These are phyloP conservation scores for Yamadazyma insecticola DNA, from an alignment of 805 yeast genomes.

Conservation along the genomic window DNA sequence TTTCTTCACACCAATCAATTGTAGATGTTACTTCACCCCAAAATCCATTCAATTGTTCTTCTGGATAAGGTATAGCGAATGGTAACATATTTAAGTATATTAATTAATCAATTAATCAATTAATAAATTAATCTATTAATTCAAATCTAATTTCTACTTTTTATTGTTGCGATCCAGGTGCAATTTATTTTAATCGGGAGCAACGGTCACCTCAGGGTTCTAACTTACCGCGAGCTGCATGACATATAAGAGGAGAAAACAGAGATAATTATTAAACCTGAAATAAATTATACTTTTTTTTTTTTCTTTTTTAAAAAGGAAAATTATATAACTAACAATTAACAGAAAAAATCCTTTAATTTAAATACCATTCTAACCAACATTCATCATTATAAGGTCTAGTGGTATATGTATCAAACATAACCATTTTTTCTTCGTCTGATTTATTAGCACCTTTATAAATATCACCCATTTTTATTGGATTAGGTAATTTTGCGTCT, in stretches of 20 bases:
- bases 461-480: slow-evolving; percentile 14
- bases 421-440: slow-evolving; percentile 48
- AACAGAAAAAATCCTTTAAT: not conserved
- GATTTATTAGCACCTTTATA: slow-evolving; percentile 16
- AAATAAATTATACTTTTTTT: no score
- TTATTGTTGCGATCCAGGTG: no score
- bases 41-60: slow-evolving; percentile 50
- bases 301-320: no score
- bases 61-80: slow-evolving; percentile 52
- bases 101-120: no score
- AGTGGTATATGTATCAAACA: slow-evolving; percentile 54
- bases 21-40: slow-evolving; percentile 90
- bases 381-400: slow-evolving; percentile 51
- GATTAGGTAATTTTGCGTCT: slow-evolving; percentile 8
- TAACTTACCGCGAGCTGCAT: no score
- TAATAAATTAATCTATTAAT: no score
- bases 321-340: no score
- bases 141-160: no score
- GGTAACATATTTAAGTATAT: slow-evolving; percentile 45
- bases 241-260: no score
- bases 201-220: no score
- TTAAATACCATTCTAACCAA: slow-evolving; percentile 38
- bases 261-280: no score
- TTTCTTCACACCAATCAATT: slow-evolving; percentile 99
- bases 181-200: no score